Evolutionary conservation across 345 rosid species (phyloP).

Genomic region (Draba incana): DNA sequence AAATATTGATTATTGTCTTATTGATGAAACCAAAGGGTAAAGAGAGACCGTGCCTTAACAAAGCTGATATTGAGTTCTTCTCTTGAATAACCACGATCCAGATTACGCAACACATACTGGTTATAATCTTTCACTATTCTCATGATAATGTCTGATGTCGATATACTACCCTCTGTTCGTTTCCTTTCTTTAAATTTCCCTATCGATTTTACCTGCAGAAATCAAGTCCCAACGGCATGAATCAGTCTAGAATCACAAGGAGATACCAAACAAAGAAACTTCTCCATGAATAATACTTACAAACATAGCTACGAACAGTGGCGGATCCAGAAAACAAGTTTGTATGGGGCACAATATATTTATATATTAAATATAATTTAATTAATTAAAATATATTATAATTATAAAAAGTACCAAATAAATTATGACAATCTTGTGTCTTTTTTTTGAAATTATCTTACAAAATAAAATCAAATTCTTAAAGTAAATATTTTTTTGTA

Average conservation of each 20-base stretch:
- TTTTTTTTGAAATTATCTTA: too few species aligned
- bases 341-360: too few species aligned
- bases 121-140: slow-evolving; percentile 74
- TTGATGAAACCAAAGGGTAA: neutral
- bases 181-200: slow-evolving; percentile 72
- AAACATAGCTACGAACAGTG: too few species aligned
- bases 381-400: too few species aligned
- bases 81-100: slow-evolving; percentile 71
- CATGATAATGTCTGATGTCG: slow-evolving; percentile 72
- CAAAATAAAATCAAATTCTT: too few species aligned
- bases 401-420: too few species aligned
- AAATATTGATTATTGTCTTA: neutral
- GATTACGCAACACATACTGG: slow-evolving; percentile 70
- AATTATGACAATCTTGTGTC: too few species aligned
- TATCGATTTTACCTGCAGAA: slow-evolving; percentile 50
- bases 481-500: too few species aligned
- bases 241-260: neutral
- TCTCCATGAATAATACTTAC: slow-evolving; percentile 45
- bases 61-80: slow-evolving; percentile 73
- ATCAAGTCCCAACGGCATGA: neutral
- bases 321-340: too few species aligned
- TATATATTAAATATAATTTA: too few species aligned
- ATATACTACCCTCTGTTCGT: slow-evolving; percentile 74
- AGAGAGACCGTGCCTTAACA: slow-evolving; percentile 52
- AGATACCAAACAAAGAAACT: neutral